Evolutionary conservation across 1,284 basidiomycete genomes (phyloP).

Genomic region (Inonotus obliquus): DNA sequence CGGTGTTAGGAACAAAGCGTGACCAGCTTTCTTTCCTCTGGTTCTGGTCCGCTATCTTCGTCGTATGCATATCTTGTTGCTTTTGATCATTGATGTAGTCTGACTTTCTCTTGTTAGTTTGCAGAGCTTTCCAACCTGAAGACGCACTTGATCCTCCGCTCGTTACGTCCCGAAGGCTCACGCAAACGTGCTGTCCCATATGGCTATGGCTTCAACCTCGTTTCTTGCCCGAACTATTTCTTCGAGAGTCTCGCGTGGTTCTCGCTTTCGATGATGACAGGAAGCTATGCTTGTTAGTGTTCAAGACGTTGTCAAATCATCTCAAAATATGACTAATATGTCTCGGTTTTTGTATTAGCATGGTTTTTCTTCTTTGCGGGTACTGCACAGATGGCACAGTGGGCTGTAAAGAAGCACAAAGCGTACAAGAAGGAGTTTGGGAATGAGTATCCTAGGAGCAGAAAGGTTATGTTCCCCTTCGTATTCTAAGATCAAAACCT

Average conservation of each 20-base stretch:
- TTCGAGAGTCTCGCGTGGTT: constrained; percentile 86
- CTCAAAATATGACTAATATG: constrained; percentile 11
- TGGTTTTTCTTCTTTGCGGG: constrained; percentile 71
- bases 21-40: constrained; percentile 67
- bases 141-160: constrained; percentile 79
- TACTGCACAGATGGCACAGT: constrained; percentile 73
- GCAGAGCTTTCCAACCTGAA: constrained; percentile 85
- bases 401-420: constrained; percentile 91
- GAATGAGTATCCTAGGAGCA: constrained; percentile 68
- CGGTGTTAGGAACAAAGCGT: constrained; percentile 65
- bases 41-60: constrained; percentile 66
- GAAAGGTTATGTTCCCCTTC: constrained; percentile 85
- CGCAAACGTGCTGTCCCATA: constrained; percentile 79
- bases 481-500: constrained; percentile 33
- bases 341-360: constrained; percentile 37
- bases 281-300: constrained; percentile 66
- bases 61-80: constrained; percentile 46
- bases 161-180: constrained; percentile 79
- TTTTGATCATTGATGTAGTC: neutral
- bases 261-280: constrained; percentile 74
- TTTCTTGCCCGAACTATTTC: constrained; percentile 94
- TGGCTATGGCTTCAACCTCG: constrained; percentile 82
- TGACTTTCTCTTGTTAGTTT: constrained; percentile 44
- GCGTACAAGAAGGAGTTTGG: constrained; percentile 94
- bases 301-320: constrained; percentile 1